Conservation (phyloP, 768 basidiomycete species). For the Hypsizygus marmoreus region DNA sequence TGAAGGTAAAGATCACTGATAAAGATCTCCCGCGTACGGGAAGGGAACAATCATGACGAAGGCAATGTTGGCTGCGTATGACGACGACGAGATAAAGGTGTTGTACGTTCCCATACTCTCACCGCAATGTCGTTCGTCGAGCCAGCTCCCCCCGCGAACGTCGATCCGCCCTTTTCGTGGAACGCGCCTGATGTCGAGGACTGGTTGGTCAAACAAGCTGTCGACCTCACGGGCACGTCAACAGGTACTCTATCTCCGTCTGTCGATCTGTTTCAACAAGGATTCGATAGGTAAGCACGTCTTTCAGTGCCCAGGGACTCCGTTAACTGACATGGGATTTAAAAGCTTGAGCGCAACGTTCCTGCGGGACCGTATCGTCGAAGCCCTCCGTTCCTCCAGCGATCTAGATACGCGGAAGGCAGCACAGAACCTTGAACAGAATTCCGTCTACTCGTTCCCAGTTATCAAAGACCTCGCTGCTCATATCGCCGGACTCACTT, state of each 20-base stretch:
- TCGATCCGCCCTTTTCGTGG: conserved; percentile 20
- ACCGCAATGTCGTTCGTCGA: no score
- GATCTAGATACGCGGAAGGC: conserved; percentile 16
- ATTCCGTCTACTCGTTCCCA: conserved; percentile 29
- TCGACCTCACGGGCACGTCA: conserved; percentile 12
- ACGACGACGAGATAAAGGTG: no score
- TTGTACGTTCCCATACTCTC: no score
- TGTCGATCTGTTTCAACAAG: conserved; percentile 31
- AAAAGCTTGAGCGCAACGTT: conserved; percentile 39
- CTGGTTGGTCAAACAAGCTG: conserved; percentile 23
- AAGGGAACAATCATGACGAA: no score
- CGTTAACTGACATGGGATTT: background rate
- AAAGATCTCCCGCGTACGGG: no score
- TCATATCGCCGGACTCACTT: conserved; percentile 17
- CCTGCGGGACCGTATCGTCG: conserved; percentile 37
- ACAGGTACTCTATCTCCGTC: conserved; percentile 8
- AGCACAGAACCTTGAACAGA: conserved; percentile 30
- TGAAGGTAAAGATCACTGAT: no score
- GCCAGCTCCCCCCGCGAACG: no score
- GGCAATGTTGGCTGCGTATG: no score
- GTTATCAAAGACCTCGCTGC: conserved; percentile 25
- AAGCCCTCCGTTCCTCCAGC: conserved; percentile 24
- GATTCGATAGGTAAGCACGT: conserved; percentile 28
- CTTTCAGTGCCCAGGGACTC: background rate
- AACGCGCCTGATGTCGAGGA: conserved; percentile 8